Base-by-base conservation (phyloP, 257 asterid genomes). In the Solanum sitiens region DNA sequence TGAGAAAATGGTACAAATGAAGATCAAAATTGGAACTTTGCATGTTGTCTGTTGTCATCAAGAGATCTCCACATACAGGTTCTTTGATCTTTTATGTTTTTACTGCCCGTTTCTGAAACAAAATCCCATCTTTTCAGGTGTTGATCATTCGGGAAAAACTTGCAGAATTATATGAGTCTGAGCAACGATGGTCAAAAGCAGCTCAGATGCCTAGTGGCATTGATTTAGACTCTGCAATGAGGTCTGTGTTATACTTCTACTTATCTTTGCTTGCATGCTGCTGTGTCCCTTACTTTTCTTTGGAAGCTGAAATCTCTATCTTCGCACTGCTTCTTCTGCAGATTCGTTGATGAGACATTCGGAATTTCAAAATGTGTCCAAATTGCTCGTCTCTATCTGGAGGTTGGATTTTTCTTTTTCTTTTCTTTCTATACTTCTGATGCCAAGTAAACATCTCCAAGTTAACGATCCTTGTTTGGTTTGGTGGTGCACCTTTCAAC, bases 121-220 rank as follows among this genome's bases (percentile, higher is more conserved):
- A 20, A 63, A 83, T 53, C 12, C 68, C 86, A 30, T 89, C 71
- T 37, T 86, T 85, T 30, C 93, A 97, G 99, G 98, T 96, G 86
- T 90, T 97, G 91, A 92, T 95, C 87, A 96, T 97, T 79, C 93
- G 99, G 87, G 99, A 96, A 91, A 97, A 96, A 88, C 98, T 97
- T 75, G 99, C 99, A 7, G 98, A 92, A 85, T 84, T 97, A 82
- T 97, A 95, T 85, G 99, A 97, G 92, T 96, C 98, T 14, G 99
- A 97, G 88, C 97, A 96, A 79, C 92, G 92, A 84, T 97, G 99
- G 99, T 96, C 99, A 71, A 95, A 92, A 91, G 98, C 99, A 86
- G 99, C 99, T 33, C 98, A 97, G 91, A 97, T 97, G 98, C 98
- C 95, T 59, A 97, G 99, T 25, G 99, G 99, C 93, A 97, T 97